Conservation (phyloP, 306 rosid species). For the Urtica urens region DNA sequence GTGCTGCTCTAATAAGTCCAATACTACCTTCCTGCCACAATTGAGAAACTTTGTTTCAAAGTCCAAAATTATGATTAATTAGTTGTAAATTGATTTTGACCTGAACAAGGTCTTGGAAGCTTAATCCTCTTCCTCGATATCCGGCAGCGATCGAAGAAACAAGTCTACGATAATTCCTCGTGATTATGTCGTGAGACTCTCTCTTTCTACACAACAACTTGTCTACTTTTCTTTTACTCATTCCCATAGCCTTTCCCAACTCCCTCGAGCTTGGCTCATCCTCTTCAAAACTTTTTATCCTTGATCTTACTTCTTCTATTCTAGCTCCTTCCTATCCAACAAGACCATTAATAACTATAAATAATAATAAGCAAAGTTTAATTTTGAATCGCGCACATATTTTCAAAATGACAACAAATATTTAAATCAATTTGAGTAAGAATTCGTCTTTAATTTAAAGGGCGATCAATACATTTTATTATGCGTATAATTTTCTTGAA, state of each 20-base stretch:
- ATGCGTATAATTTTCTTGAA: too few relatives aligned
- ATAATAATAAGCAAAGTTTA: neutral
- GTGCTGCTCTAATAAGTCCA: slow-evolving; percentile 71
- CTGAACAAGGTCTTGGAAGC: slow-evolving; percentile 75
- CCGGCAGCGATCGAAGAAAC: slow-evolving; percentile 55
- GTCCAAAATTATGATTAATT: slow-evolving; percentile 6
- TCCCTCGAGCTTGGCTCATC: slow-evolving; percentile 25
- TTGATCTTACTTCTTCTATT: slow-evolving; percentile 33
- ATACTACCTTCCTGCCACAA: slow-evolving; percentile 86
- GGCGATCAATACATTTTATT: too few relatives aligned
- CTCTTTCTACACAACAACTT: slow-evolving; percentile 34
- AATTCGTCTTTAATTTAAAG: too few relatives aligned
- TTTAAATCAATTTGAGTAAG: too few relatives aligned
- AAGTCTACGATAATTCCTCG: slow-evolving; percentile 38
- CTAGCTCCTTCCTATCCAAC: slow-evolving; percentile 52
- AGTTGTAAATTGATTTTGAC: slow-evolving; percentile 27
- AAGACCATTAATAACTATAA: too few relatives aligned
- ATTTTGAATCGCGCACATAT: too few relatives aligned
- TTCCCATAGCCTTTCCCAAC: slow-evolving; percentile 21
- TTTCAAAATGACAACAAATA: too few relatives aligned
- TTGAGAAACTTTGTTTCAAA: slow-evolving; percentile 7
- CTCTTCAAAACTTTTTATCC: slow-evolving; percentile 29
- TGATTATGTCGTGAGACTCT: slow-evolving; percentile 47
- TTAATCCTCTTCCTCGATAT: slow-evolving; percentile 67
- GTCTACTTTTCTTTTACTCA: slow-evolving; percentile 31